Base-by-base conservation (phyloP, 352 stramenopile genomes). In the Phytophthora pistaciae region DNA sequence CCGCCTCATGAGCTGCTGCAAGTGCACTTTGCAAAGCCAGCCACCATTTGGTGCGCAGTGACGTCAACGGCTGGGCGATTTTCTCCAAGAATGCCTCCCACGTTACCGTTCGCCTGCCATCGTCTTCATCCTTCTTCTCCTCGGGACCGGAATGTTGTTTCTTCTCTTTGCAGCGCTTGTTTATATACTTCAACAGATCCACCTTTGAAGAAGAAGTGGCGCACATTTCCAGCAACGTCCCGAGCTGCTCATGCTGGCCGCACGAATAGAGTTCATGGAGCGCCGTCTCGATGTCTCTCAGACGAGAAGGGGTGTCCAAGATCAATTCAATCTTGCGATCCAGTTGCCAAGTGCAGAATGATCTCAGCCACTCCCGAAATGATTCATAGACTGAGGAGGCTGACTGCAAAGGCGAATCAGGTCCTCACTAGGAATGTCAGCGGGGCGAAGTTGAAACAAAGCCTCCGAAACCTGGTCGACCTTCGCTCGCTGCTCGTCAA, bases 41-140 rank as follows among this genome's bases (percentile, higher is more conserved):
- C 58, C 67, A 72, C 76, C 79, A 86, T 33, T 78, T 75, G 6
- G 44, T 40, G 18, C 60, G 70, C 57, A 86, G 40, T 0, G 23
- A 7, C 16, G 6, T 29, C 57, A 84, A 55, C 1, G 70, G 21
- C 31, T 64, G 56, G 10, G 58, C 56, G 27, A 77, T 60, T 56
- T 27, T 54, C 5, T 48, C 33, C 49, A 38, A 52, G 20, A 80
- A 77, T 1, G 20, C 10, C 46, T 66, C 27, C 71, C 61, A 69
- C 1, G 3, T 42, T 33, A 20, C 40, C 1, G 11, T 7, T 57
- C 25, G 50, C 9, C n/a, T 5, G 5, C 27, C 23, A 27, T 5
- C 27, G 10, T 48, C 36, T 29, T 40, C n/a, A 38, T 13, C 23
- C 42, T 40, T 36, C 40, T 58, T 44, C 27, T 29, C 27, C 11